phyloP scores from a whole-genome alignment of 148 eudicot genomes.

The Vaccinium corymbosum region DNA sequence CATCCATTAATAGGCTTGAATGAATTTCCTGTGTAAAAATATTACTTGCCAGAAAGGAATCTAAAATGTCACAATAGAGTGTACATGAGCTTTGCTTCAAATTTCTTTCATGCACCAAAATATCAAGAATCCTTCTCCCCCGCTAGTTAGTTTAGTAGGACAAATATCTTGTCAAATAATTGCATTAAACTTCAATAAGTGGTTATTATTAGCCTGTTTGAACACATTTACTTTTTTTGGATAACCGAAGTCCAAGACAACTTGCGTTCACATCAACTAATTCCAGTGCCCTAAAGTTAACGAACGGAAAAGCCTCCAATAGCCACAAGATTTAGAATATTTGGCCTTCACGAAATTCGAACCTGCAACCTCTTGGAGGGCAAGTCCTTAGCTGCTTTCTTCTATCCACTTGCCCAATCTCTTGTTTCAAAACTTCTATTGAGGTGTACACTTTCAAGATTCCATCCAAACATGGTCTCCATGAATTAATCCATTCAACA shows the following conservation, averaged over 20 bases:
- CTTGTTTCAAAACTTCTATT: no score
- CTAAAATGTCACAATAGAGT: not conserved
- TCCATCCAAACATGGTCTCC: slow-evolving; percentile 12
- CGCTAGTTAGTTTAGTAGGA: slow-evolving; percentile 18
- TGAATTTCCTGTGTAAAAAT: not conserved
- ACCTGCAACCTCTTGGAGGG: no score
- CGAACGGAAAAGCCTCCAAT: no score
- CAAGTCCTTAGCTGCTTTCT: no score
- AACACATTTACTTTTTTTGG: not conserved
- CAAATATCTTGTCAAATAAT: slow-evolving; percentile 25
- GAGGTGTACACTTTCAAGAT: slow-evolving; percentile 6
- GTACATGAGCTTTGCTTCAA: not conserved
- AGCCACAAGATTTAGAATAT: no score
- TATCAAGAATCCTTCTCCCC: not conserved
- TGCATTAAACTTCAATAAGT: slow-evolving; percentile 15
- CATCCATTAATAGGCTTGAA: not conserved
- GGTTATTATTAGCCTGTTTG: slow-evolving; percentile 19
- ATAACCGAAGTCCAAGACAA: no score
- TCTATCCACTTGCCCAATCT: no score
- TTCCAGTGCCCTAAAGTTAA: no score
- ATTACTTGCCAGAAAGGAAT: not conserved
- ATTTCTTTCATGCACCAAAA: not conserved
- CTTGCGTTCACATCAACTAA: no score
- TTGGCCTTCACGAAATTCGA: no score
- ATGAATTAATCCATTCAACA: slow-evolving; percentile 10